Conservation (phyloP, 192 early-diverging fungal genomes). For the Anaeromyces robustus region DNA sequence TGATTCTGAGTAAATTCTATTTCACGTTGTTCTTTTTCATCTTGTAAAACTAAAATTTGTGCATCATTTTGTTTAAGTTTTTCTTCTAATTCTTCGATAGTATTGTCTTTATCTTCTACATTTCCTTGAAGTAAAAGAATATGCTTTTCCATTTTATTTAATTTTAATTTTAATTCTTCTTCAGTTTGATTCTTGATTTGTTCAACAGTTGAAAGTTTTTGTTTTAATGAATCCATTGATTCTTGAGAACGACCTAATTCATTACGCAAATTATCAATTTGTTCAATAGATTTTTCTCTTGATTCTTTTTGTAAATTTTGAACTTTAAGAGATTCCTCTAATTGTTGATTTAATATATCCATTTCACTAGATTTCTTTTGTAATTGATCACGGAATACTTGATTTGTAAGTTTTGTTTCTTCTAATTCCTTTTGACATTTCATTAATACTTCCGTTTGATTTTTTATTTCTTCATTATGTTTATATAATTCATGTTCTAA, state of each 20-base stretch:
- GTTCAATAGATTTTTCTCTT: neutral
- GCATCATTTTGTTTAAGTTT: neutral
- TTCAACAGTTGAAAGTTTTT: neutral
- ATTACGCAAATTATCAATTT: neutral
- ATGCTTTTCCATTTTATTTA: neutral
- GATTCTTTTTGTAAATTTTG: neutral
- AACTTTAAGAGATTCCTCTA: neutral
- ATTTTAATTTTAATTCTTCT: neutral
- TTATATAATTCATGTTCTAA: neutral
- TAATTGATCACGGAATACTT: neutral
- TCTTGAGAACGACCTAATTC: neutral
- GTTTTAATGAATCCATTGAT: neutral
- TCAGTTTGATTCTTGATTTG: neutral
- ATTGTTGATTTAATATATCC: neutral
- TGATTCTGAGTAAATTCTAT: neutral
- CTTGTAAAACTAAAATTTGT: neutral
- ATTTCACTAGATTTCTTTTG: neutral
- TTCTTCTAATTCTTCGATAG: neutral
- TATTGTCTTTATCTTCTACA: neutral
- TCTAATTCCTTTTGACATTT: neutral
- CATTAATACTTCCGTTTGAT: neutral
- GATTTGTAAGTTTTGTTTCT: neutral
- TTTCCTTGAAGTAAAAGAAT: neutral
- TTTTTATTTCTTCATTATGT: neutral
- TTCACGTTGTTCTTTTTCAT: neutral